Percentiles rank a stretch among this genome's conserved stretches.
Conservation (phyloP, 2,329 filamentous ascomycete genomes). For the Botrytis deweyae region DNA sequence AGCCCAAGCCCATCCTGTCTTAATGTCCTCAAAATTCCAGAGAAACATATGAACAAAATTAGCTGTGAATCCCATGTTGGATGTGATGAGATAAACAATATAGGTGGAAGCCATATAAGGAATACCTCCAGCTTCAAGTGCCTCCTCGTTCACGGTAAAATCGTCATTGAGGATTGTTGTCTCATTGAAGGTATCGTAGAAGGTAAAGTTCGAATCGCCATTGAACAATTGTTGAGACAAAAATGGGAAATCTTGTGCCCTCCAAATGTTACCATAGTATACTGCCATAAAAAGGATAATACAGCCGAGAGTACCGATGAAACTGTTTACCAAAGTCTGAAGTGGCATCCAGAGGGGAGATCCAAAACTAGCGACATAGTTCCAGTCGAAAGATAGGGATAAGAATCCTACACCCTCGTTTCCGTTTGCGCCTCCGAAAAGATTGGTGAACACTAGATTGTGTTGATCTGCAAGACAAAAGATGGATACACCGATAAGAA, state of each 20-base stretch:
- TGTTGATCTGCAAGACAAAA: slow-evolving; percentile 48
- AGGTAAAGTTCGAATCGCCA: slow-evolving; percentile 40
- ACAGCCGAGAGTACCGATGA: slow-evolving; percentile 40
- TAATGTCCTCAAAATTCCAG: slow-evolving; percentile 44
- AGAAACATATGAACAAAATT: slow-evolving; percentile 47
- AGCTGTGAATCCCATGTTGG: slow-evolving; percentile 49
- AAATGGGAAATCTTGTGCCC: slow-evolving; percentile 45
- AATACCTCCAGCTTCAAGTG: slow-evolving; percentile 42
- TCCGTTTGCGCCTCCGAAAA: slow-evolving; percentile 50
- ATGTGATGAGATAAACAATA: slow-evolving; percentile 43
- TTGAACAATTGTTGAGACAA: slow-evolving; percentile 46
- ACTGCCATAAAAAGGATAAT: slow-evolving; percentile 41
- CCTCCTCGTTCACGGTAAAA: slow-evolving; percentile 42
- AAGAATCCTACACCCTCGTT: slow-evolving; percentile 45
- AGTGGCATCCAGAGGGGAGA: slow-evolving; percentile 37
- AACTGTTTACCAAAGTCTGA: slow-evolving; percentile 39
- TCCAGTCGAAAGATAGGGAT: slow-evolving; percentile 45
- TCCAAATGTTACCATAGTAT: slow-evolving; percentile 47
- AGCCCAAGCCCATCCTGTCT: slow-evolving; percentile 37
- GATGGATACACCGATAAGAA: slow-evolving; percentile 53
- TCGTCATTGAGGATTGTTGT: slow-evolving; percentile 44
- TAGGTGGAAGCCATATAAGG: slow-evolving; percentile 47
- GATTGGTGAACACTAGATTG: slow-evolving; percentile 46
- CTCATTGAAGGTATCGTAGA: slow-evolving; percentile 45
- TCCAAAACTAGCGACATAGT: slow-evolving; percentile 41